Base-by-base conservation (phyloP, 306 rosid species). In the Gastrolobium bilobum region DNA sequence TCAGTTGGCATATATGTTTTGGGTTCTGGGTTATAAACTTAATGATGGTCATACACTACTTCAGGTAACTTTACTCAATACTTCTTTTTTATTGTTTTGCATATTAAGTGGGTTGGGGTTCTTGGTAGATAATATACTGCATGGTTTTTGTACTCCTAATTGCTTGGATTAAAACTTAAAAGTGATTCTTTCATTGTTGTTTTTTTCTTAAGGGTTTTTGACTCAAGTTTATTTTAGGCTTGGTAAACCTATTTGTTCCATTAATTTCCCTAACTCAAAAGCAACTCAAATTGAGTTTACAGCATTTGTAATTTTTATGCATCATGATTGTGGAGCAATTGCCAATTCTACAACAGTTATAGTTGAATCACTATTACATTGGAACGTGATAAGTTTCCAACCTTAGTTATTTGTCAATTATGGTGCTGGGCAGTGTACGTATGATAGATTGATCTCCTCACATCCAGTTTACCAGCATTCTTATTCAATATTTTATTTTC, bases 1-100 rank as follows among this genome's bases (percentile, higher is more conserved):
- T 70, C 97, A 95, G 99, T 61, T 93, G 91, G 94, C 99, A 51
- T 91, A 90, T 79, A 90, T 96, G 97, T 93, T 86, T 86, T 96
- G 99, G 99, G 90, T 91, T 83, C 90, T 79, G 70, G 98, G 96
- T 77, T 93, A 96, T 80, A 81, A 81, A 80, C 93, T 96, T 64
- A 67, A 75, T 2, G 91, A 91, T 13, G 98, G 94, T 40, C 64
- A 65, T 74, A 69, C 66, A 62, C 73, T 93, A 81, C 90, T 96
- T 78, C 88, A 65, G 99, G 99, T 96, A 90, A 86, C 73, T 51
- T 69, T 48, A 8, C 80, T 65, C 35, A 56, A 52, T 69, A 8
- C 70, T 68, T 52, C 4, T 33, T 75, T 77, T 68, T 38, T 61
- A 43, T 46, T 65, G 44, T 70, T 66, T 64, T 15, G 6, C 52